phyloP scores from a whole-genome alignment of 192 early-diverging fungal genomes.

The Endogone sp. region DNA sequence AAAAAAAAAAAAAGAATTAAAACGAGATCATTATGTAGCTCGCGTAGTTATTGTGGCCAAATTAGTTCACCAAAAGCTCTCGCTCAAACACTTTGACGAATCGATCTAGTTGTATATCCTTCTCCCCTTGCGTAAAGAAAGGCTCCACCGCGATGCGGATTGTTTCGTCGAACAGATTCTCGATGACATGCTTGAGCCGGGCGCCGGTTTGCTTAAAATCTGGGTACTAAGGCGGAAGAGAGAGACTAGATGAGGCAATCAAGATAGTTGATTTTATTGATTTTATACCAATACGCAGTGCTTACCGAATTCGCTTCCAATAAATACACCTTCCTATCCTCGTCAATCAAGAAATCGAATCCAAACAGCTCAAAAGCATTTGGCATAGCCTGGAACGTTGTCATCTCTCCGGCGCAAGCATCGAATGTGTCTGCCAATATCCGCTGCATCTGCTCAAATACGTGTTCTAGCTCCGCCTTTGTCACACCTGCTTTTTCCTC shows the following conservation, averaged over 20 bases:
- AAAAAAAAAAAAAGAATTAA: no score
- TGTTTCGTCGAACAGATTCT: slow-evolving; percentile 55
- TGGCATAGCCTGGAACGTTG: slow-evolving; percentile 57
- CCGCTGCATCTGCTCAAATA: slow-evolving; percentile 54
- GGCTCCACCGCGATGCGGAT: slow-evolving; percentile 28
- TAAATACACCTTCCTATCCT: slow-evolving; percentile 42
- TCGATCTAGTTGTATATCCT: neutral
- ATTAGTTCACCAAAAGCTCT: slow-evolving; percentile 12
- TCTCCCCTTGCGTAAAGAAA: slow-evolving; percentile 18
- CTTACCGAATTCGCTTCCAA: slow-evolving; percentile 60
- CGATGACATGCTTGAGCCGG: slow-evolving; percentile 44
- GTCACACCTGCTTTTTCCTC: slow-evolving; percentile 30
- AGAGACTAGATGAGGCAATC: neutral
- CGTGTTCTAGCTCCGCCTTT: slow-evolving; percentile 28
- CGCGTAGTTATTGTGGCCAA: no score
- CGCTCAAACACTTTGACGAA: slow-evolving; percentile 26
- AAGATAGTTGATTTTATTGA: neutral
- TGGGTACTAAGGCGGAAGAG: slow-evolving; percentile 38
- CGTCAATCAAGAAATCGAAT: slow-evolving; percentile 61
- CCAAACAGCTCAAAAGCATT: slow-evolving; percentile 68
- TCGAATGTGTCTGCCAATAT: slow-evolving; percentile 54
- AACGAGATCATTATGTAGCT: no score
- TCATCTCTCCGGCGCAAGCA: slow-evolving; percentile 53
- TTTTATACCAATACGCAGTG: neutral
- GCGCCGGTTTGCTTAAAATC: slow-evolving; percentile 67